phyloP scores from a whole-genome alignment of 768 basidiomycete species.

The Phaeotremella skinneri region DNA sequence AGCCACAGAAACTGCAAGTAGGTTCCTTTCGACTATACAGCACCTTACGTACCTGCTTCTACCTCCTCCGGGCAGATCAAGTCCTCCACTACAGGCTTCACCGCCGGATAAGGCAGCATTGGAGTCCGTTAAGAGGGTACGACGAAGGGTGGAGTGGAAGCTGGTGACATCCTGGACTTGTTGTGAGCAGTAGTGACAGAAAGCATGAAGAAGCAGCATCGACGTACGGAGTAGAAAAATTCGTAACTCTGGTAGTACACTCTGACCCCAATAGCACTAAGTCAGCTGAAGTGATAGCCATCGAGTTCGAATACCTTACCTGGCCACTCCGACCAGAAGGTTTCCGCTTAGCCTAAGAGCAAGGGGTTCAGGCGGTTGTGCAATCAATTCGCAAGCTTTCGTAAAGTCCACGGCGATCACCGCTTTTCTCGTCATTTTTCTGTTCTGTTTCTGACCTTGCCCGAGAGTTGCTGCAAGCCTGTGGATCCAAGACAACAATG shows the following conservation, averaged over 20 bases:
- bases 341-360: slow-evolving; percentile 84
- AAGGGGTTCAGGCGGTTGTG: slow-evolving; percentile 78
- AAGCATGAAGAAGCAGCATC: not conserved
- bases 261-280: slow-evolving; percentile 12
- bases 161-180: slow-evolving; percentile 83
- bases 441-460: slow-evolving; percentile 67
- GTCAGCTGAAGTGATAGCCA: slow-evolving; percentile 1
- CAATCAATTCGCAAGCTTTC: slow-evolving; percentile 75
- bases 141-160: slow-evolving; percentile 74
- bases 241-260: slow-evolving; percentile 43
- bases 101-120: slow-evolving; percentile 53
- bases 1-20: not conserved
- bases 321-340: slow-evolving; percentile 81
- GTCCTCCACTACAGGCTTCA: slow-evolving; percentile 54
- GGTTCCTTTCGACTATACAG: not conserved
- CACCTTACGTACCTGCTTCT: slow-evolving; percentile 30
- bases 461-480: slow-evolving; percentile 92
- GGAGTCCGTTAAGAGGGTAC: slow-evolving; percentile 67
- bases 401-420: slow-evolving; percentile 81
- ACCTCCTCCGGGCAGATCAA: slow-evolving; percentile 61
- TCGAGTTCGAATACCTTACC: slow-evolving; percentile 57
- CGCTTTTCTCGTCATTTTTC: slow-evolving; percentile 74
- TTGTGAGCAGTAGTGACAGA: slow-evolving; percentile 58
- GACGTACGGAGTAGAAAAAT: slow-evolving; percentile 31
- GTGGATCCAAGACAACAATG: slow-evolving; percentile 5